Percentiles rank a stretch among this genome's conserved stretches.
phyloP scores from a whole-genome alignment of 2,329 filamentous ascomycete genomes.

The Aureobasidium sp. region DNA sequence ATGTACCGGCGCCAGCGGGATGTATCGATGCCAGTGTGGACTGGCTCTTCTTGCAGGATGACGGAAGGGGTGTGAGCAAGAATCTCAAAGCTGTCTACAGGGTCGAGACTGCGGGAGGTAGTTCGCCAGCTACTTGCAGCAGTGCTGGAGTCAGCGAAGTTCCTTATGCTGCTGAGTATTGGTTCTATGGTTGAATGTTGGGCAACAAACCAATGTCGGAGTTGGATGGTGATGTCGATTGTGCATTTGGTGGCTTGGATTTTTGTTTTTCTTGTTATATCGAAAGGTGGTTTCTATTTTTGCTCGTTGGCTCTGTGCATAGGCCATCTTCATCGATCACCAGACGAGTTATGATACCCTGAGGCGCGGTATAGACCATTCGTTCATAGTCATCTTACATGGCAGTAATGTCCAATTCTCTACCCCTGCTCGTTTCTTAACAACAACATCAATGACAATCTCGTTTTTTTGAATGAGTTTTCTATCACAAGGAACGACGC shows the following conservation, averaged over 20 bases:
- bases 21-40: slow-evolving; percentile 30
- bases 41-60: slow-evolving; percentile 40
- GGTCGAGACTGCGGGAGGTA: slow-evolving; percentile 41
- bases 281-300: neutral
- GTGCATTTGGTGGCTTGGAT: neutral
- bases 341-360: neutral
- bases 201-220: neutral
- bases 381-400: neutral
- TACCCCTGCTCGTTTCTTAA: too few relatives aligned
- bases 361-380: neutral
- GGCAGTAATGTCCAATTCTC: neutral
- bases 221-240: neutral
- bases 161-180: slow-evolving; percentile 41
- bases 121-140: slow-evolving; percentile 32
- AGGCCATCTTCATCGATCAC: neutral
- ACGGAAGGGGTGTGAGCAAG: slow-evolving; percentile 26
- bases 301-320: neutral
- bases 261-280: neutral
- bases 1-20: slow-evolving; percentile 44
- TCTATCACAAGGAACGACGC: too few relatives aligned
- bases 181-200: slow-evolving; percentile 33
- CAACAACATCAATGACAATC: too few relatives aligned
- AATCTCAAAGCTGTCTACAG: slow-evolving; percentile 41
- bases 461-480: too few relatives aligned
- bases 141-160: slow-evolving; percentile 29